Evolutionary conservation across 345 rosid species (phyloP), one percentile per base, ranked within the genome.

Genomic region (Hibiscus syriacus): DNA sequence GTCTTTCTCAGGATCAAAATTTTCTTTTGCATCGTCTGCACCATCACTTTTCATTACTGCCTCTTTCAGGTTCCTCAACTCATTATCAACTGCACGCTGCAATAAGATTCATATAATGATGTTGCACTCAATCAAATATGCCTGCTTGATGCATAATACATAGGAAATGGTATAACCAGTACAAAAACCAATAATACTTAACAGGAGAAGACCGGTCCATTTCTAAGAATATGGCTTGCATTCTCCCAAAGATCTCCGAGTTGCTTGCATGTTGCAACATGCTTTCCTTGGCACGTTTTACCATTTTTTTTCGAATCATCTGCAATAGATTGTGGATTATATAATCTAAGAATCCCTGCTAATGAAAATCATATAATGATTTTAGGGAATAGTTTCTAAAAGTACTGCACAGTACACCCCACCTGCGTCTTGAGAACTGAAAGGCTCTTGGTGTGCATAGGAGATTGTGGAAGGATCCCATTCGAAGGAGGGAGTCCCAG

Each of bases 401-500:
- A 25, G 14, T 1, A 36, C 19, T 32, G 1, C 38, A 5, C 8
- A 32, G 38, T 0, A 20, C 50, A 60, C 13, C 76, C 5, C 41
- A 87, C 93, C 87, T 89, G 96, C 69, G 70, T 85, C 66, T 76
- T 86, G 54, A 88, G 87, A 80, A 85, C 83, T 0, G 92, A 87
- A 69, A 90, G 95, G 36, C 91, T 90, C 80, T 87, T 92, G 3
- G 96, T 86, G 79, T 92, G 96, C 95, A 87, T 87, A 53, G 96
- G 95, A 63, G 96, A 87, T 52, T 90, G 95, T 22, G 96, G 98
- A n/a, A 87, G 82, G 48, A 92, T 96, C 63, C 92, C 98, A 66
- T 89, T 92, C 59, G 98, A 90, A 50, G 98, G 96, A 70, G 96
- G 92, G 52, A 92, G 83, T 23, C 98, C 96, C 67, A 90, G 85